A percentile compares a stretch with the other conserved stretches of the same genome.
Conservation (phyloP, 108 stramenopile species). For the Parietichytrium sp. region DNA sequence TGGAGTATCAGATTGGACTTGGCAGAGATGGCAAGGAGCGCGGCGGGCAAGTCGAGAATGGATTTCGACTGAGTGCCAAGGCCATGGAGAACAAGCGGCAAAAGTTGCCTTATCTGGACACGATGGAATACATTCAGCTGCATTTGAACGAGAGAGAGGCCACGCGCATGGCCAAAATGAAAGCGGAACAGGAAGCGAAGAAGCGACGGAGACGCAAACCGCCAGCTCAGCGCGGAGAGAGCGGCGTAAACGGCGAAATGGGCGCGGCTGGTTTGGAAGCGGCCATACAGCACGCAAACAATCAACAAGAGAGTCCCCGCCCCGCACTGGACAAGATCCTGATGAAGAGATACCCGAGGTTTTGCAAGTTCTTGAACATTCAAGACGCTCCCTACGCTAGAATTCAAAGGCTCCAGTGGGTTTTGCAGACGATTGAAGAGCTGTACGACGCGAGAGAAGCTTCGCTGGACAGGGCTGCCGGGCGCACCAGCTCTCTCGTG, state of each 20-base stretch:
- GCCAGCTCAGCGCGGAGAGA: neutral
- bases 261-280: neutral
- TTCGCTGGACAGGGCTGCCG: neutral
- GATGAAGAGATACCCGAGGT: neutral
- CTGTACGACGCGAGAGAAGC: neutral
- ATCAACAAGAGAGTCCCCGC: neutral
- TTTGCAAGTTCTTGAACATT: neutral
- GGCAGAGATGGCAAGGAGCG: too few species aligned
- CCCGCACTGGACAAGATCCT: neutral
- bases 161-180: neutral
- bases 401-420: conserved; percentile 10
- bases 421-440: neutral
- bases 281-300: neutral
- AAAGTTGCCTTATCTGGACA: neutral
- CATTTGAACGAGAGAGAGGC: conserved; percentile 2
- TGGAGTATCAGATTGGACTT: too few species aligned
- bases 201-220: neutral
- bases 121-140: conserved; percentile 27
- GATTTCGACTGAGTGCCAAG: too few species aligned
- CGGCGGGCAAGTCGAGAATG: too few species aligned
- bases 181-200: neutral
- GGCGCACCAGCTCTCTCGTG: neutral
- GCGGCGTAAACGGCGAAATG: neutral
- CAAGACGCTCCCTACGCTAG: neutral
- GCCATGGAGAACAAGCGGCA: neutral